Evolutionary conservation across 2,329 filamentous ascomycete genomes (phyloP).

Genomic region (Colletotrichum chlorophyti): DNA sequence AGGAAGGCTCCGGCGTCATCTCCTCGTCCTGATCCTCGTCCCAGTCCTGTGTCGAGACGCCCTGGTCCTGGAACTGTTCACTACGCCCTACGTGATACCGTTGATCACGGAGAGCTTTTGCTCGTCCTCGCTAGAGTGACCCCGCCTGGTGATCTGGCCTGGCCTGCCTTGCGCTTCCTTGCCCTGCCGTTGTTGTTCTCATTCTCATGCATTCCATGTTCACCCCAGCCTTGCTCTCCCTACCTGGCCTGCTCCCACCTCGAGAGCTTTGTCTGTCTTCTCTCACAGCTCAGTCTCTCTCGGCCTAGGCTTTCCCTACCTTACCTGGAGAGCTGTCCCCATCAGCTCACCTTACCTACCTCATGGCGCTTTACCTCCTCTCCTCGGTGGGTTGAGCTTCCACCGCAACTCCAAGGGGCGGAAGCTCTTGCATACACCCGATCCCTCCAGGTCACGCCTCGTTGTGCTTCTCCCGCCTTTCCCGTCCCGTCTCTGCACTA

Average conservation of each 20-base stretch:
- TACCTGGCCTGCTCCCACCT: neutral
- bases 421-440: constrained; percentile 13
- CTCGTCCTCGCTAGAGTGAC: no score
- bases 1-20: no score
- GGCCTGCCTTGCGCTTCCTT: no score
- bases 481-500: constrained; percentile 16
- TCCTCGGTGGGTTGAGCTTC: constrained; percentile 1
- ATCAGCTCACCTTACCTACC: constrained; percentile 11
- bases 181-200: no score
- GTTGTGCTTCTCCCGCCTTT: constrained; percentile 11
- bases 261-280: neutral
- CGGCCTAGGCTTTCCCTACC: neutral
- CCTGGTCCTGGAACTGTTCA: no score
- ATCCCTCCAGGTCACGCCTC: constrained; percentile 2
- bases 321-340: neutral
- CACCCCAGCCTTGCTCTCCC: no score
- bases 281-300: neutral
- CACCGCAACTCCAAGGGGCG: constrained; percentile 11
- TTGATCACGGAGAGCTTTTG: no score
- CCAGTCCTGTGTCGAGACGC: no score
- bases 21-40: no score
- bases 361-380: no score
- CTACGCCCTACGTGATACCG: no score
- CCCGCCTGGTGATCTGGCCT: no score
- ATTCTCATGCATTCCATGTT: neutral